These are phyloP conservation scores for Antrodiella citrinella DNA, from an alignment of 768 basidiomycete genomes.

Conservation along the genomic window DNA sequence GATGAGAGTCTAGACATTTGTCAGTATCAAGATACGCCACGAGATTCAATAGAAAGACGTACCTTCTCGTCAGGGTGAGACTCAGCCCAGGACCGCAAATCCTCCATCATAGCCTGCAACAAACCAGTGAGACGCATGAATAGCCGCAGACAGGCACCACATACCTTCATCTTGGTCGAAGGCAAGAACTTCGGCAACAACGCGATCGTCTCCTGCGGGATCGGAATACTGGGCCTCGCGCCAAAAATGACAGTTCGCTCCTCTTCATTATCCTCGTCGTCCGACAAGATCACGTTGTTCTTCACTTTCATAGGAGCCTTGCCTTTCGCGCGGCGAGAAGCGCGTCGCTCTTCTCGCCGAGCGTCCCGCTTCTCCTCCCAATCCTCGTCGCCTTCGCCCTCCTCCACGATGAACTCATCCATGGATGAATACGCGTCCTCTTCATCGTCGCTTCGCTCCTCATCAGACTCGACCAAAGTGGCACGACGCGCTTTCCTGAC, in stretches of 20 bases:
- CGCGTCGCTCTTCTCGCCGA: conserved; percentile 16
- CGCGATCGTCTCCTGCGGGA: conserved; percentile 29
- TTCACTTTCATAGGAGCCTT: conserved; percentile 29
- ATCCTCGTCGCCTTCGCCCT: conserved; percentile 49
- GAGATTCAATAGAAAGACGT: conserved; percentile 6
- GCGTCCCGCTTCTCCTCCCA: conserved; percentile 31
- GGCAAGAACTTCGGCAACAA: conserved; percentile 51
- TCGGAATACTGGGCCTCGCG: conserved; percentile 13
- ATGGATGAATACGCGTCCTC: conserved; percentile 28
- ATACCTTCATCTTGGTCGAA: conserved; percentile 70
- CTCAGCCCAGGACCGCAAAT: conserved; percentile 35
- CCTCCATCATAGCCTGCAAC: conserved; percentile 54
- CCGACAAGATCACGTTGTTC: conserved; percentile 30
- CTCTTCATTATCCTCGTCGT: conserved; percentile 16
- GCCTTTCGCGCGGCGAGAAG: conserved; percentile 17
- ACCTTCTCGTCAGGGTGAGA: conserved; percentile 57
- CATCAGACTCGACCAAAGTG: conserved; percentile 25
- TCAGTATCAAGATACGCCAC: background rate
- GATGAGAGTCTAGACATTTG: conserved; percentile 52
- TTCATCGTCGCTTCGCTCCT: conserved; percentile 28
- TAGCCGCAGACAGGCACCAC: too few relatives aligned
- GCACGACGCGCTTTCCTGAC: conserved; percentile 20
- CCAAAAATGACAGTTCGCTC: conserved; percentile 17
- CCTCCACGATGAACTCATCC: conserved; percentile 45
- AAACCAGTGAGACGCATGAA: too few relatives aligned